phyloP scores from a whole-genome alignment of 2,329 filamentous ascomycete genomes.

The Trichophyton schoenleinii region DNA sequence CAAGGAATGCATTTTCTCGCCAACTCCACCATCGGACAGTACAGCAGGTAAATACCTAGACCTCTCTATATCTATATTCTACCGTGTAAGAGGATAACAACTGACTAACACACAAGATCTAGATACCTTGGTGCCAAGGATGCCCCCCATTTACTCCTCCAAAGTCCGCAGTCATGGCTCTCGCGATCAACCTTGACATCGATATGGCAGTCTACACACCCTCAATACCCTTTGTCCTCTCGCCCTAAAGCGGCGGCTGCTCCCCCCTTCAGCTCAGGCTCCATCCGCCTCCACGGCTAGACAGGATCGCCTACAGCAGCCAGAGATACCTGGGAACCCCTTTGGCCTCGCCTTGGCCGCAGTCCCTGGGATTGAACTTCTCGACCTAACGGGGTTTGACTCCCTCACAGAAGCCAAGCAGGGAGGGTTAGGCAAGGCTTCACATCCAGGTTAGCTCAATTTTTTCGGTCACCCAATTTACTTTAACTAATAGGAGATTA shows the following conservation, averaged over 20 bases:
- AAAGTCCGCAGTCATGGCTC: not conserved
- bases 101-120: not conserved
- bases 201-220: not conserved
- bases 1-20: not conserved
- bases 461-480: not conserved
- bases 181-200: not conserved
- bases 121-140: not conserved
- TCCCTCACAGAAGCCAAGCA: not conserved
- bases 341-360: not conserved
- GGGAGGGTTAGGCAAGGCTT: not conserved
- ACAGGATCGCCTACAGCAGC: not conserved
- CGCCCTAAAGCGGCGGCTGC: not conserved
- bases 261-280: not conserved
- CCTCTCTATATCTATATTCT: not conserved
- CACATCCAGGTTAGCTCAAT: not conserved
- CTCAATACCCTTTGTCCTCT: not conserved
- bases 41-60: not conserved
- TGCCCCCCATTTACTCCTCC: not conserved
- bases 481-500: too few species aligned
- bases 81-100: not conserved
- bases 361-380: not conserved
- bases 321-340: not conserved
- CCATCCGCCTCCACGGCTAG: not conserved
- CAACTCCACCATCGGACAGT: not conserved
- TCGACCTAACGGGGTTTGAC: not conserved